Evolutionary conservation across 805 yeast species (phyloP), one percentile per base, ranked within the genome.

Genomic region (Pichia insulana): DNA sequence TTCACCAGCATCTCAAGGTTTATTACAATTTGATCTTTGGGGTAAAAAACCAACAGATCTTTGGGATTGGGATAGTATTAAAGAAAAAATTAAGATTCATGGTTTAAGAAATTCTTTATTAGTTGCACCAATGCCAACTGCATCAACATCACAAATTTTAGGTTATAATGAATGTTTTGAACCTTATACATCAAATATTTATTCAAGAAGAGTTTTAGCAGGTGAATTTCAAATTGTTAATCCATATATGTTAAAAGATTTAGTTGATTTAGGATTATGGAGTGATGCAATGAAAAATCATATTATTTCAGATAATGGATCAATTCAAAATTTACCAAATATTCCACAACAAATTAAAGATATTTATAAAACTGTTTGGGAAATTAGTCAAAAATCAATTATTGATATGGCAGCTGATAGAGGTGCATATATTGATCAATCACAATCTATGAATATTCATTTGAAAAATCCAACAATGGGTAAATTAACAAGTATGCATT

Each of bases 401-500:
- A 75, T 76, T 51, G 81, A 75, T 61, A 63, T 68, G 75, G 79
- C 85, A 48, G 83, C 86, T 44, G 88, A 78, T 56, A 74, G 92
- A 65, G 79, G 86, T 46, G 82, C 87, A 18, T 84, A 71, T 64
- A 79, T 83, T 60, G 90, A 83, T 63, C 98, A 92, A 68, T 86
- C 96, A 34, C 97, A 90, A 69, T 83, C 94, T 30, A 69, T 92
- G 73, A 92, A 90, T 65, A 83, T 92, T 55, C 92, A 88, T 67
- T 77, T 92, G 59, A 81, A 77, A 66, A 82, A 80, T 49, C 97
- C 97, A 52, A 90, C 97, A 9, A 86, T 90, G 95, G 96, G 96
- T 62, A 92, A 92, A 65, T 76, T 92, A 60, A 92, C 98, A 8
- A 78, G 90, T 47, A 92, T 92, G 97, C 98, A 92, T 65, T 92